Evolutionary conservation across 805 yeast species (phyloP), one percentile per base, ranked within the genome.

Genomic region (Nematodospora valgi): DNA sequence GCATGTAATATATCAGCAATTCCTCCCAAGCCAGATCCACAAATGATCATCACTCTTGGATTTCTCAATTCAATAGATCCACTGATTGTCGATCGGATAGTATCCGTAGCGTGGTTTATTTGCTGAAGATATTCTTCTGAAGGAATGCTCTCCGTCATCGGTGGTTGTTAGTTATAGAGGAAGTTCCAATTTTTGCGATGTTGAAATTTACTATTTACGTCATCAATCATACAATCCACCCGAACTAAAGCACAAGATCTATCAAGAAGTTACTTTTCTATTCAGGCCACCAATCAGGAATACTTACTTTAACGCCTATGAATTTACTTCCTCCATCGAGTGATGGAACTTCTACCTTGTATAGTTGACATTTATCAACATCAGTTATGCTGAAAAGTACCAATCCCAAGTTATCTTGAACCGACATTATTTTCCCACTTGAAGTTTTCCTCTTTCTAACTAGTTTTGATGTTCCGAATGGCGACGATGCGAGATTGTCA

Each of bases 1-100:
- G 62, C 48, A 22, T 54, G 52, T 28, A 82, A 52, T 16, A 70
- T 60, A 32, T 74, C 68, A 2, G 89, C 82, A 32, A 91, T 80
- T 1, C 94, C 95, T 9, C 96, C 95, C 12, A 91, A 68, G 0
- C 98, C 98, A 4, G 96, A 85, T 5, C 98, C 98, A 61, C 97
- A 89, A 35, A 91, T 85, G 44, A 91, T 82, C 38, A 88, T 74
- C 0, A 78, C 80, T 40, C 76, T 64, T 2, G 96, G 95, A 9
- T 38, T 34, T 11, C 23, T 15, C 16, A 35, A 25, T 26, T 20
- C 19, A 14, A 23, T 19, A 8, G 12, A 17, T 6, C 5, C 9
- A 5, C 13, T 13, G 16, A 42, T 21, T 17, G 33, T 16, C 4
- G 26, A 18, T n/a, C 27, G 22, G 12, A 44, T 22, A 7, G 33